Conservation (phyloP, 2,329 filamentous ascomycete genomes). For the Didymosphaeria variabile region DNA sequence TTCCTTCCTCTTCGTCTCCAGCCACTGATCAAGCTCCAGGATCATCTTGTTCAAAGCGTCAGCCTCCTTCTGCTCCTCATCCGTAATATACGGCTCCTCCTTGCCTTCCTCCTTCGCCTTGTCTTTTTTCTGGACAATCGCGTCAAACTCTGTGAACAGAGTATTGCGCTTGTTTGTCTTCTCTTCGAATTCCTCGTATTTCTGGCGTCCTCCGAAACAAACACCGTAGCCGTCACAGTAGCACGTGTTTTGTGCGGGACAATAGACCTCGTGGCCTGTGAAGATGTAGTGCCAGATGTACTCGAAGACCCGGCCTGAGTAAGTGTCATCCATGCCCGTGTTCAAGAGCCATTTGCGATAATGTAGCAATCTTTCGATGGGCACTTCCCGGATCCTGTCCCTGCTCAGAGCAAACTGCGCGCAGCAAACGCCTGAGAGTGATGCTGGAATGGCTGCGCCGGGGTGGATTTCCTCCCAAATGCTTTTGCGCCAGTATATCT, state of each 20-base stretch:
- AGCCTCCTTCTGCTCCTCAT: slow-evolving; percentile 32
- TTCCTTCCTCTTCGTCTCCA: slow-evolving; percentile 39
- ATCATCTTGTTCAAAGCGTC: slow-evolving; percentile 33
- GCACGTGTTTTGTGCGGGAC: slow-evolving; percentile 54
- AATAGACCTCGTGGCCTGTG: slow-evolving; percentile 50
- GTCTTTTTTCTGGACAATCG: slow-evolving; percentile 49
- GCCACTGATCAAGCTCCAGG: slow-evolving; percentile 34
- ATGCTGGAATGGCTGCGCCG: slow-evolving; percentile 48
- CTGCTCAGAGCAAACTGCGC: slow-evolving; percentile 65
- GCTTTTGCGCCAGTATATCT: slow-evolving; percentile 44
- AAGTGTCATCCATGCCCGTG: slow-evolving; percentile 49
- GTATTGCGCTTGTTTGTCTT: slow-evolving; percentile 54
- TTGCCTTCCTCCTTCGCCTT: slow-evolving; percentile 44
- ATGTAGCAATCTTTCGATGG: slow-evolving; percentile 61
- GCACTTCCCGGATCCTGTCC: slow-evolving; percentile 59
- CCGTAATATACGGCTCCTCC: slow-evolving; percentile 30
- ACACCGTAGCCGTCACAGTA: slow-evolving; percentile 72
- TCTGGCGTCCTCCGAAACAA: slow-evolving; percentile 64
- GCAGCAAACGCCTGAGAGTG: slow-evolving; percentile 60
- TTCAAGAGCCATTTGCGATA: slow-evolving; percentile 62
- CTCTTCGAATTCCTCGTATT: slow-evolving; percentile 61
- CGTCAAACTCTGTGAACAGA: slow-evolving; percentile 51
- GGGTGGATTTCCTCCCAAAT: slow-evolving; percentile 55
- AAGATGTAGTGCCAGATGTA: slow-evolving; percentile 55
- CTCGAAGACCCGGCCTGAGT: slow-evolving; percentile 50